phyloP scores from a whole-genome alignment of 2,329 filamentous ascomycete species.

The Exophiala sp. region DNA sequence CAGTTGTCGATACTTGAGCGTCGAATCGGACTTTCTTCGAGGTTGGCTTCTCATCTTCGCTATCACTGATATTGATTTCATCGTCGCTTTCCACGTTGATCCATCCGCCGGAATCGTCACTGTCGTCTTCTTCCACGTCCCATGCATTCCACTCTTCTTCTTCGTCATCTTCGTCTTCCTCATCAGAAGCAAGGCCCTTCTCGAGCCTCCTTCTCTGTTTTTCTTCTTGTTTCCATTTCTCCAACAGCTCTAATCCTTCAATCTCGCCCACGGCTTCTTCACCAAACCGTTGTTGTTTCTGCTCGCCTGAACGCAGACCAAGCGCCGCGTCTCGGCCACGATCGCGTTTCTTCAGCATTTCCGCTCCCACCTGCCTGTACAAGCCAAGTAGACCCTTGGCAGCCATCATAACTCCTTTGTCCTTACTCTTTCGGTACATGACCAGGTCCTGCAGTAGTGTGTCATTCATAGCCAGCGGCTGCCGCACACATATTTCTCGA shows the following conservation, averaged over 20 bases:
- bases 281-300: slow-evolving; percentile 72
- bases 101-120: slow-evolving; percentile 79
- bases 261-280: slow-evolving; percentile 75
- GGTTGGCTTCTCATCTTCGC: slow-evolving; percentile 64
- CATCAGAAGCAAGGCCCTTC: slow-evolving; percentile 59
- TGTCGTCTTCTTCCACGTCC: slow-evolving; percentile 57
- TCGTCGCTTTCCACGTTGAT: slow-evolving; percentile 82
- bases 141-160: slow-evolving; percentile 53
- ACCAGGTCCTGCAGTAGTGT: slow-evolving; percentile 93
- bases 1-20: slow-evolving; percentile 28
- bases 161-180: slow-evolving; percentile 56
- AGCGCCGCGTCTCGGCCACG: slow-evolving; percentile 88
- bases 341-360: slow-evolving; percentile 82
- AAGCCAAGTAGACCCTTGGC: slow-evolving; percentile 84
- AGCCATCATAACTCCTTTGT: slow-evolving; percentile 99
- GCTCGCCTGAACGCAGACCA: slow-evolving; percentile 67
- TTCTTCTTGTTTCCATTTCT: slow-evolving; percentile 90
- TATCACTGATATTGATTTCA: slow-evolving; percentile 65
- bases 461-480: slow-evolving; percentile 93
- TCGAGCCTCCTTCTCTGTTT: slow-evolving; percentile 65
- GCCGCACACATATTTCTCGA: slow-evolving; percentile 83
- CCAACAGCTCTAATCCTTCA: slow-evolving; percentile 84
- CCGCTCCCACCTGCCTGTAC: slow-evolving; percentile 84
- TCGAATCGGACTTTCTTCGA: slow-evolving; percentile 59
- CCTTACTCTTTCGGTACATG: slow-evolving; percentile 93